These are phyloP conservation scores for Stagonosporopsis tanaceti DNA, from an alignment of 2,329 filamentous ascomycete species.

Conservation along the genomic window DNA sequence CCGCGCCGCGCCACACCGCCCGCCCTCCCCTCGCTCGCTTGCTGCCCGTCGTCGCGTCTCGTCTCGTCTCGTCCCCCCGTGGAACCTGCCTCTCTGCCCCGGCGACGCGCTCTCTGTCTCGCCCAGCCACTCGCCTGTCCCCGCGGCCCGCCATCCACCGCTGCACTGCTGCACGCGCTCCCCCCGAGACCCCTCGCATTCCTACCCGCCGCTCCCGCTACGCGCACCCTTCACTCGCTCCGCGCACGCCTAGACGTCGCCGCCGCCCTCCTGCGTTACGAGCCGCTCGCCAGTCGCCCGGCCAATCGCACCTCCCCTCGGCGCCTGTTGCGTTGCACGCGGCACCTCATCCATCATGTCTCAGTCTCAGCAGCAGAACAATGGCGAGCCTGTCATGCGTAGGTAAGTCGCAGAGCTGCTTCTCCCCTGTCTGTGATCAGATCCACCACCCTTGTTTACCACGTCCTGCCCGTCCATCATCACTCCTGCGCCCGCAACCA, in stretches of 20 bases:
- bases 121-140: not conserved
- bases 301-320: slow-evolving; percentile 8
- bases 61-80: slow-evolving; percentile 20
- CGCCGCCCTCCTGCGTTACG: not conserved
- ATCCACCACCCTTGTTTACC: slow-evolving; percentile 7
- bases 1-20: slow-evolving; percentile 7
- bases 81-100: not conserved
- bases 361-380: slow-evolving; percentile 36
- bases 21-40: slow-evolving; percentile 18
- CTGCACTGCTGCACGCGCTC: slow-evolving; percentile 3
- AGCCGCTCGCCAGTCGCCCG: not conserved
- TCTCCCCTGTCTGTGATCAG: slow-evolving; percentile 4
- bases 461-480: slow-evolving; percentile 4
- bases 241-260: not conserved
- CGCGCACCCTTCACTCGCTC: not conserved
- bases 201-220: not conserved
- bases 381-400: slow-evolving; percentile 67
- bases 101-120: not conserved
- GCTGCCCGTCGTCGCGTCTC: slow-evolving; percentile 23
- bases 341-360: slow-evolving; percentile 40
- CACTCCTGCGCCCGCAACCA: not conserved
- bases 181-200: slow-evolving; percentile 4
- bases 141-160: slow-evolving; percentile 2
- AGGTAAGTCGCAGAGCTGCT: slow-evolving; percentile 61
- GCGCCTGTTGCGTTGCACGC: slow-evolving; percentile 1